Percentiles rank a stretch among this genome's conserved stretches.
phyloP scores from a whole-genome alignment of 495 filamentous ascomycete genomes.

The Pseudoneurospora amorphoporcata region DNA sequence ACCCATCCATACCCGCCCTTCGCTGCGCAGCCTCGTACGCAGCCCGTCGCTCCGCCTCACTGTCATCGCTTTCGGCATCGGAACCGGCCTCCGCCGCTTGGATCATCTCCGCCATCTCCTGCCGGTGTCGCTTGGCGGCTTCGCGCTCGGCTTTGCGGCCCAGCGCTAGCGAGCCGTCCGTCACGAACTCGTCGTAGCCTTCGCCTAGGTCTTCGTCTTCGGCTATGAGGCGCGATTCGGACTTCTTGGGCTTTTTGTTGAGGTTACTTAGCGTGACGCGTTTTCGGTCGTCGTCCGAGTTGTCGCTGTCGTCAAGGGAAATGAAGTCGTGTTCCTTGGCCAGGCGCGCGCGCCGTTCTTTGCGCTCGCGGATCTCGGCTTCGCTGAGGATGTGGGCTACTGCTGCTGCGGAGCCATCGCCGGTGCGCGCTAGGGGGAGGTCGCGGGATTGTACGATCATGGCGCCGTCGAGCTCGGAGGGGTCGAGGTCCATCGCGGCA shows the following conservation, averaged over 20 bases:
- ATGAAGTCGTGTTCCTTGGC: slow-evolving; percentile 75
- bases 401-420: neutral
- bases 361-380: slow-evolving; percentile 87
- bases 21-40: slow-evolving; percentile 89
- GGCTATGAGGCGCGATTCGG: slow-evolving; percentile 62
- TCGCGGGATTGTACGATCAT: slow-evolving; percentile 48
- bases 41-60: slow-evolving; percentile 65
- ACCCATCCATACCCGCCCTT: slow-evolving; percentile 64
- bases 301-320: slow-evolving; percentile 51
- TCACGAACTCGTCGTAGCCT: slow-evolving; percentile 86
- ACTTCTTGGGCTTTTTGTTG: slow-evolving; percentile 38
- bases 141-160: slow-evolving; percentile 74
- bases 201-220: slow-evolving; percentile 95
- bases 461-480: slow-evolving; percentile 45
- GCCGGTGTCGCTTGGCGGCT: slow-evolving; percentile 51
- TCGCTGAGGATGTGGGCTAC: slow-evolving; percentile 53
- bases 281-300: slow-evolving; percentile 32
- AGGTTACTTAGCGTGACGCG: slow-evolving; percentile 34
- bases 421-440: slow-evolving; percentile 3
- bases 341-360: slow-evolving; percentile 69
- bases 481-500: slow-evolving; percentile 42
- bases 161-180: slow-evolving; percentile 71
- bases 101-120: slow-evolving; percentile 78
- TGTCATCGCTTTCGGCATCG: slow-evolving; percentile 56
- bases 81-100: slow-evolving; percentile 57